Evolutionary conservation across 805 yeast genomes (phyloP).

Genomic region (Candida chauliodis): DNA sequence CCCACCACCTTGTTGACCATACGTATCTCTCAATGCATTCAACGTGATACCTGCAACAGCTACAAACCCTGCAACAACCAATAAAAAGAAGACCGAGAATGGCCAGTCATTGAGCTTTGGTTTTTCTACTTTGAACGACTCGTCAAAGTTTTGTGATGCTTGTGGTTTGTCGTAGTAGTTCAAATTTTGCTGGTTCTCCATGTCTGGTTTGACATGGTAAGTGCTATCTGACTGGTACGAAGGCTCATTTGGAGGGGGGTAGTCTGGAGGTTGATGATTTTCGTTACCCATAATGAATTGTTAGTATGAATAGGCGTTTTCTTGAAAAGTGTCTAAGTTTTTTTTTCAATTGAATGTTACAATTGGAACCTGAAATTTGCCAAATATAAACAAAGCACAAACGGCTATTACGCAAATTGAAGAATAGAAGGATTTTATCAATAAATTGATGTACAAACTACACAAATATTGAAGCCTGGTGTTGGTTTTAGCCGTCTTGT

Average conservation of each 20-base stretch:
- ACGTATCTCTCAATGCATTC: constrained; percentile 56
- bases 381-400: neutral
- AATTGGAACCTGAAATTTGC: constrained; percentile 1
- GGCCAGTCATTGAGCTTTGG: constrained; percentile 73
- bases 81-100: constrained; percentile 51
- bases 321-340: no score
- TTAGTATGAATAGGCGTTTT: no score
- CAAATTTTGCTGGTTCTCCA: constrained; percentile 23
- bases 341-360: neutral
- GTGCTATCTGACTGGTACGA: constrained; percentile 6
- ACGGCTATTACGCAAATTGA: constrained; percentile 3
- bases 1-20: constrained; percentile 56
- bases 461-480: no score
- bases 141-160: constrained; percentile 47
- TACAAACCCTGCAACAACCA: constrained; percentile 58
- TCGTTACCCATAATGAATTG: constrained; percentile 6
- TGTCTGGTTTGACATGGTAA: constrained; percentile 20
- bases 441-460: no score
- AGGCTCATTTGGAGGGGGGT: constrained; percentile 11
- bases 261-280: constrained; percentile 8
- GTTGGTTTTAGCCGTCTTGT: no score
- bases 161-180: constrained; percentile 29
- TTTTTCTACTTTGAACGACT: constrained; percentile 60
- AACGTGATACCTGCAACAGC: constrained; percentile 69
- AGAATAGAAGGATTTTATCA: no score